A percentile compares a stretch with the other conserved stretches of the same genome.
phyloP scores from a whole-genome alignment of 169 alveolate genomes.

The Miamiensis avidus region DNA sequence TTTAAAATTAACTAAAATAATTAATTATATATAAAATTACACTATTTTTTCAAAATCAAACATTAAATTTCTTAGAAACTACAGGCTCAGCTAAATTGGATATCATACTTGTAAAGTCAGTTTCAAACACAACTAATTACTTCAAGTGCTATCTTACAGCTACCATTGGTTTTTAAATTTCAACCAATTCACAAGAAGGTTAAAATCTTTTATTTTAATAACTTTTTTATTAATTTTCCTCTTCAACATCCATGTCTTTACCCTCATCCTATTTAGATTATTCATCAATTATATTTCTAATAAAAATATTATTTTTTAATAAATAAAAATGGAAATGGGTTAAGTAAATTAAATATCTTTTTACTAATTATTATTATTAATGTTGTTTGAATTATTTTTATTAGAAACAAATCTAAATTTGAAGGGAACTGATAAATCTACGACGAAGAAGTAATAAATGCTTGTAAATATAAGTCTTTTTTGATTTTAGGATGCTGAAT shows the following conservation, averaged over 20 bases:
- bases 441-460: background rate
- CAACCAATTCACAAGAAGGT: background rate
- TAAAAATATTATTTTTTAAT: no score
- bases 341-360: no score
- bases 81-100: background rate
- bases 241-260: background rate
- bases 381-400: no score
- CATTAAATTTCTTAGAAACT: background rate
- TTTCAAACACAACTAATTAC: background rate
- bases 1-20: no score
- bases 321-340: no score
- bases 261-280: background rate
- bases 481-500: background rate
- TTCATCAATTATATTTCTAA: no score
- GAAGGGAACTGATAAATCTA: background rate
- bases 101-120: background rate
- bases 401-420: background rate
- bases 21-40: no score
- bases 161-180: background rate
- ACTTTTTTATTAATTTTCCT: no score
- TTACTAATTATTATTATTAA: no score
- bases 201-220: no score
- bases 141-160: background rate
- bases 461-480: no score
- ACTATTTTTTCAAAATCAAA: background rate